Conservation (phyloP, 2,329 filamentous ascomycete genomes). For the Coniochaeta sp. region DNA sequence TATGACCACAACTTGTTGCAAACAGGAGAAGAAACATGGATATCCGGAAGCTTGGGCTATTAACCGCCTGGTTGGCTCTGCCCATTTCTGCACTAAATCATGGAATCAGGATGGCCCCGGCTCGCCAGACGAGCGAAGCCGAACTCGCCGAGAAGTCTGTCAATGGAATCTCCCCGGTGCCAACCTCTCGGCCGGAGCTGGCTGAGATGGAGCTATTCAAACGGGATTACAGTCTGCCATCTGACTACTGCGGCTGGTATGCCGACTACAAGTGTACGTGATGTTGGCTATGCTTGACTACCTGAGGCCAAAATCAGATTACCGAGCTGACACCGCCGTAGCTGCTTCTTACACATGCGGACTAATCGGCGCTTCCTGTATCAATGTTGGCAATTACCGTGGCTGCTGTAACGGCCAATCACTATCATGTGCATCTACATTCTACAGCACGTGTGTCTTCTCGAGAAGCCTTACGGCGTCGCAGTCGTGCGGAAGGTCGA, state of each 20-base stretch:
- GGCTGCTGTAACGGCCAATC: slow-evolving; percentile 1
- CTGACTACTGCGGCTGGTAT: neutral
- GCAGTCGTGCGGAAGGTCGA: neutral
- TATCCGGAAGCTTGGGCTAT: neutral
- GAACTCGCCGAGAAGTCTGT: neutral
- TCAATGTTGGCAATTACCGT: slow-evolving; percentile 1
- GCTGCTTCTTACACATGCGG: neutral
- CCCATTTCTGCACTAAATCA: neutral
- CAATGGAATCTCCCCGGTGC: neutral
- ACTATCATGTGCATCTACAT: neutral
- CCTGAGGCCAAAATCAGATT: neutral
- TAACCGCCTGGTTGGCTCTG: neutral
- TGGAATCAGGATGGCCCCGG: neutral
- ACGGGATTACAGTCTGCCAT: neutral
- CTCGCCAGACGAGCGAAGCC: neutral
- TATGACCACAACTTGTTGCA: neutral
- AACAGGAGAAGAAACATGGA: neutral
- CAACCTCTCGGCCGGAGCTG: neutral
- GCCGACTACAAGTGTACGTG: neutral
- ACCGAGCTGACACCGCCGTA: neutral
- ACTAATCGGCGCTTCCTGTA: neutral
- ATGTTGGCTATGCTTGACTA: neutral
- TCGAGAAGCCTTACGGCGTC: neutral
- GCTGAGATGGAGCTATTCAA: slow-evolving; percentile 1
- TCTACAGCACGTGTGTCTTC: neutral